These are phyloP conservation scores for Ustilago esculenta DNA, from an alignment of 1,284 basidiomycete species.

Conservation along the genomic window DNA sequence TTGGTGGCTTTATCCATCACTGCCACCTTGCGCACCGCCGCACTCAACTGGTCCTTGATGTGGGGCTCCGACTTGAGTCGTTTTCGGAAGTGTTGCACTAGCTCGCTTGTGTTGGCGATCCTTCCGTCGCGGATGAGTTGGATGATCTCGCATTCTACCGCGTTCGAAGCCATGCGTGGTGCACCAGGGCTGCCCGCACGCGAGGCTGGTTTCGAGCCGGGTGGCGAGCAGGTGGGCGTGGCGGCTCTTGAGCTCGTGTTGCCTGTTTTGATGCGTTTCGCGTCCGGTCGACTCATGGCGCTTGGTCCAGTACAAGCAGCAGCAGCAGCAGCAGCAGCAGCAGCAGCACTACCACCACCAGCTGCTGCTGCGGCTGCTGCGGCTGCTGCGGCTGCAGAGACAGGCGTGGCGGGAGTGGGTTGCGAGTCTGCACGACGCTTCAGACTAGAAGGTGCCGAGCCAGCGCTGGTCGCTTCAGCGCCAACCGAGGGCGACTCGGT, in stretches of 20 bases:
- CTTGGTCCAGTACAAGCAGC: conserved; percentile 2
- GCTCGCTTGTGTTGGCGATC: conserved; percentile 53
- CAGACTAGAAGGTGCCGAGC: conserved; percentile 17
- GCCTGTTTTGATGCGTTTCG: conserved; percentile 49
- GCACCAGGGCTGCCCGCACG: conserved; percentile 44
- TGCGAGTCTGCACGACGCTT: conserved; percentile 44
- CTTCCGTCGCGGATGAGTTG: conserved; percentile 51
- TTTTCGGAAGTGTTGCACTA: conserved; percentile 60
- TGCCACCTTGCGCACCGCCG: conserved; percentile 56
- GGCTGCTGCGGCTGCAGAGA: no score
- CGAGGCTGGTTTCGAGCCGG: conserved; percentile 33
- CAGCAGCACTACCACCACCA: no score
- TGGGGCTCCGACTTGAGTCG: conserved; percentile 56
- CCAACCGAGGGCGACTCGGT: conserved; percentile 38
- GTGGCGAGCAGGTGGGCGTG: conserved; percentile 21
- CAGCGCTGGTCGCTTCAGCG: conserved; percentile 3
- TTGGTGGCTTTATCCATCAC: conserved; percentile 62
- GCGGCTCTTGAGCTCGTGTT: conserved; percentile 25
- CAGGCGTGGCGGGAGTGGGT: conserved; percentile 2
- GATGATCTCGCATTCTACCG: conserved; percentile 57
- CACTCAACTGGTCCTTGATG: conserved; percentile 58
- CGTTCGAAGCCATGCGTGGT: conserved; percentile 33
- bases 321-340: no score
- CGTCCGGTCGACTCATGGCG: conserved; percentile 28
- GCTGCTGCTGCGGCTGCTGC: no score